Conservation (phyloP, 140 eudicot species). For the Oenanthe javanica region DNA sequence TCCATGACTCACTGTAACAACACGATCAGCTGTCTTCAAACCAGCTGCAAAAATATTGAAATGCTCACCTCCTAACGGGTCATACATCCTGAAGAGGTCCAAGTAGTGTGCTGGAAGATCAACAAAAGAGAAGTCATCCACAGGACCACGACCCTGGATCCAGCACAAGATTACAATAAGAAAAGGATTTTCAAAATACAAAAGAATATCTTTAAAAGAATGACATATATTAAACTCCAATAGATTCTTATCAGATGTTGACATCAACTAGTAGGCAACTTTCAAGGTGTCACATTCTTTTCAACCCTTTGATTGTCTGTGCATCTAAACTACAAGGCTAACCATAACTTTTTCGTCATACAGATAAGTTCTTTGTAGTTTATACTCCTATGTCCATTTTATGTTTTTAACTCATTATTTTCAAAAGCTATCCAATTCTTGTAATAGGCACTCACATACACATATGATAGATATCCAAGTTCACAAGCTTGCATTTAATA, state of each 20-base stretch:
- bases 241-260: neutral
- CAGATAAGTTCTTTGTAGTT: neutral
- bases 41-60: conserved; percentile 95
- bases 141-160: conserved; percentile 90
- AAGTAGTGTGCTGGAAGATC: conserved; percentile 82
- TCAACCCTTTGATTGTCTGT: neutral
- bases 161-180: neutral
- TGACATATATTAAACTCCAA: no score
- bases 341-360: neutral
- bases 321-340: neutral
- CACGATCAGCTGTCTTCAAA: conserved; percentile 69
- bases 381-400: neutral
- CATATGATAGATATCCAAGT: neutral
- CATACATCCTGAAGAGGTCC: conserved; percentile 67
- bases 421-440: neutral
- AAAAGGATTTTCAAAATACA: neutral
- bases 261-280: neutral
- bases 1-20: conserved; percentile 91
- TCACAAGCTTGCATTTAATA: neutral
- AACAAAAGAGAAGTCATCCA: conserved; percentile 59
- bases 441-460: neutral
- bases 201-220: neutral
- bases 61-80: conserved; percentile 94
- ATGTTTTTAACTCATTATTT: neutral
- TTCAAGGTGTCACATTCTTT: neutral